Percentiles rank a stretch among this genome's conserved stretches.
Conservation (phyloP, 1,284 basidiomycete species). For the Gymnopus androsaceus region DNA sequence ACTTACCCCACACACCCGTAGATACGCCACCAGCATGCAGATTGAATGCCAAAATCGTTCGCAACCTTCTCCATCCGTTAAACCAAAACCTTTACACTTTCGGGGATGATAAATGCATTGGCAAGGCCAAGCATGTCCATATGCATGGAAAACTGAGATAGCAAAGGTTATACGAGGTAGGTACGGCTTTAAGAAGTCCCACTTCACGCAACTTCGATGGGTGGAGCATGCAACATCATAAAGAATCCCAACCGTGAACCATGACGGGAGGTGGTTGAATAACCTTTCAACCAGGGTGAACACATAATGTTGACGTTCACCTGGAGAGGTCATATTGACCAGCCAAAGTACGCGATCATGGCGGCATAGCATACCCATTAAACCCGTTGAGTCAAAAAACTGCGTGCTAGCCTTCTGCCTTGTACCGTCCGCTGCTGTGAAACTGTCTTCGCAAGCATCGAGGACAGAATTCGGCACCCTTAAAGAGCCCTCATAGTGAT, state of each 20-base stretch:
- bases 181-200: conserved; percentile 21
- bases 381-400: background rate
- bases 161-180: conserved; percentile 21
- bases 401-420: conserved; percentile 9
- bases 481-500: conserved; percentile 11
- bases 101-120: background rate
- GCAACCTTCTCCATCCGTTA: conserved; percentile 37
- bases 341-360: conserved; percentile 20
- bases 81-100: conserved; percentile 28
- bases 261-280: conserved; percentile 18
- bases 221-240: conserved; percentile 28
- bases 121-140: conserved; percentile 31
- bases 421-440: conserved; percentile 35
- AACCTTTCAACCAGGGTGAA: conserved; percentile 21
- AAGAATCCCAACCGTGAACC: conserved; percentile 19
- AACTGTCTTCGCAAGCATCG: conserved; percentile 33
- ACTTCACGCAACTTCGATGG: conserved; percentile 28
- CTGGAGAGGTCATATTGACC: conserved; percentile 22
- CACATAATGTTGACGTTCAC: conserved; percentile 24
- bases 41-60: conserved; percentile 36
- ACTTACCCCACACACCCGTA: conserved; percentile 30
- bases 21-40: conserved; percentile 26
- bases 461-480: conserved; percentile 29
- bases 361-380: conserved; percentile 5
- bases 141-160: conserved; percentile 33